phyloP scores from a whole-genome alignment of 768 basidiomycete species.

The Psilocybe subaeruginosa region DNA sequence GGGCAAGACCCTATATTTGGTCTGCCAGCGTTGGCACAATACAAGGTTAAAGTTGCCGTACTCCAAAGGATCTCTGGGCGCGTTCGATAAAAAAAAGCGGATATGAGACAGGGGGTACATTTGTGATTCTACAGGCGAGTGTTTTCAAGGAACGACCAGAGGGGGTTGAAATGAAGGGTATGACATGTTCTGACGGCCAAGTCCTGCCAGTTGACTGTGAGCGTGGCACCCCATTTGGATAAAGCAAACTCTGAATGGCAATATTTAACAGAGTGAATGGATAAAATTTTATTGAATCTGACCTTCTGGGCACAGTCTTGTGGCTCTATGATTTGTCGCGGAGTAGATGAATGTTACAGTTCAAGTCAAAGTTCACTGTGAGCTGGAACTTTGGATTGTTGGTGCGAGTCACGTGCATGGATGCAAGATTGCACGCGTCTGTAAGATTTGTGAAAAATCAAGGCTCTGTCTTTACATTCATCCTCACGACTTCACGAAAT shows the following conservation, averaged over 20 bases:
- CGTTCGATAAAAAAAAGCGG: neutral
- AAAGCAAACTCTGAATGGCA: neutral
- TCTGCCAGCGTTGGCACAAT: neutral
- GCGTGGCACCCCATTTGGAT: neutral
- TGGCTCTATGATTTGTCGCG: neutral
- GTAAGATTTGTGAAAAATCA: slow-evolving; percentile 16
- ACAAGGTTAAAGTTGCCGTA: neutral
- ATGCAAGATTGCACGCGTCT: slow-evolving; percentile 19
- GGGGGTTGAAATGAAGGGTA: neutral
- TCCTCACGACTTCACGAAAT: slow-evolving; percentile 17
- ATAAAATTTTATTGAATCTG: neutral
- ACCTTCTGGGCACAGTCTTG: neutral
- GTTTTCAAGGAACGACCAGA: neutral
- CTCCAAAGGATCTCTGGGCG: neutral
- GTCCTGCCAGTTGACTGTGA: neutral
- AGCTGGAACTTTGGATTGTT: neutral
- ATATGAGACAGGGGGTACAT: neutral
- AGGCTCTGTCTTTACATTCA: slow-evolving; percentile 11
- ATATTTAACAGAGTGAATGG: neutral
- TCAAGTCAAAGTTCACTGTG: no score
- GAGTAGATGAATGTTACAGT: no score
- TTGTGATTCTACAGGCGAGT: neutral
- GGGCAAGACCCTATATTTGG: neutral
- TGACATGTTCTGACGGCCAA: neutral
- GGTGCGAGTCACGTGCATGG: slow-evolving; percentile 14